Evolutionary conservation across 495 filamentous ascomycete genomes (phyloP).

Genomic region (Talaromyces ruber): DNA sequence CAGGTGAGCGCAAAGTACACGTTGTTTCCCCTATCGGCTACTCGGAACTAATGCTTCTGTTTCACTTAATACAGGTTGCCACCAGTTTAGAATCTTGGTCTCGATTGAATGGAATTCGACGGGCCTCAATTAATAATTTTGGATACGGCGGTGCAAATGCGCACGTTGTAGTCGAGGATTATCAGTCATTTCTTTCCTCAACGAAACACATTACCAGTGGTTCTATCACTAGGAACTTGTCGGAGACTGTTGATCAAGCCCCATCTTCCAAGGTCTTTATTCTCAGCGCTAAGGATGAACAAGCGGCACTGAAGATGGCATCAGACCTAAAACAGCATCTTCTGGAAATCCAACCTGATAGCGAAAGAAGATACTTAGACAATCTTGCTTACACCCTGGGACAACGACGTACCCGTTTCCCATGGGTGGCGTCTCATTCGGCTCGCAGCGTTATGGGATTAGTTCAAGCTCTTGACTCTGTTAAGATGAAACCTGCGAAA

Average conservation of each 20-base stretch:
- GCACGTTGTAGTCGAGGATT: background rate
- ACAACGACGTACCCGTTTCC: slow-evolving; percentile 7
- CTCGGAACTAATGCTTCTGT: no score
- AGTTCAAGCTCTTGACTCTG: background rate
- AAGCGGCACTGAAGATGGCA: background rate
- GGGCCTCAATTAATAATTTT: slow-evolving; percentile 56
- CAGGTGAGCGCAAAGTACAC: no score
- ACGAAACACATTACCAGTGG: background rate
- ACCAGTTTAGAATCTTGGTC: slow-evolving; percentile 17
- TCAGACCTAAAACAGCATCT: slow-evolving; percentile 1
- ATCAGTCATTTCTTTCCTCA: background rate
- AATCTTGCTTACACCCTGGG: slow-evolving; percentile 11
- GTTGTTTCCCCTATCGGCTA: no score
- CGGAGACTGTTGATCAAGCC: background rate
- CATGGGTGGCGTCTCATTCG: slow-evolving; percentile 7
- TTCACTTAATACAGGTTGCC: slow-evolving; percentile 6
- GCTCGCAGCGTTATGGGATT: background rate
- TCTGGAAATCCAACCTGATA: background rate
- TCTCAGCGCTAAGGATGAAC: background rate
- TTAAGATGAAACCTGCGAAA: background rate
- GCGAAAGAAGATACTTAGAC: background rate
- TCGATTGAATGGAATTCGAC: background rate
- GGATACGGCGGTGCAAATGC: slow-evolving; percentile 58
- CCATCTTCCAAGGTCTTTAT: background rate
- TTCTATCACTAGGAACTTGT: background rate